phyloP scores from a whole-genome alignment of 2,329 filamentous ascomycete genomes.

The Mycosphaerella arachidis region DNA sequence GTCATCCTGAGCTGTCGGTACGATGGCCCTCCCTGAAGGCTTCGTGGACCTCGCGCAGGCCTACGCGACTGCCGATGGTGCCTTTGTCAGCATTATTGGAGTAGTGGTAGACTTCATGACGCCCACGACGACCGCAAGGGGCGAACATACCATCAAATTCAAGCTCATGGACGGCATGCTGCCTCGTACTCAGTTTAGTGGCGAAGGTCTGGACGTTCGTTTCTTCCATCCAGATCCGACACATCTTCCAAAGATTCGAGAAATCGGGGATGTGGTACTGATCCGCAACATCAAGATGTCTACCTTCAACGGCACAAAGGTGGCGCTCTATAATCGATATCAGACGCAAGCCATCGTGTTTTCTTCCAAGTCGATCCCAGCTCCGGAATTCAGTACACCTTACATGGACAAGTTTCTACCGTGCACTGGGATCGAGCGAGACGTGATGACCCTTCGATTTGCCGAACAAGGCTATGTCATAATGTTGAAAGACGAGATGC shows the following conservation, averaged over 20 bases:
- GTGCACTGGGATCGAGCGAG: conserved; percentile 12
- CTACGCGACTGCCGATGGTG: conserved; percentile 9
- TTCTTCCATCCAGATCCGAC: conserved; percentile 53
- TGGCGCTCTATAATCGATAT: conserved; percentile 23
- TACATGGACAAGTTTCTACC: conserved; percentile 25
- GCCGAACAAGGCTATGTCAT: conserved; percentile 35
- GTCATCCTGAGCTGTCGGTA: neutral
- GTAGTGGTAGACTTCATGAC: conserved; percentile 62
- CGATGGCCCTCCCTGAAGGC: conserved; percentile 19
- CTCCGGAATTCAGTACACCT: conserved; percentile 25
- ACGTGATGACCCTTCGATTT: conserved; percentile 17
- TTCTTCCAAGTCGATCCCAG: conserved; percentile 24
- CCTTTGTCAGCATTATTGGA: conserved; percentile 60
- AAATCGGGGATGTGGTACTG: conserved; percentile 60
- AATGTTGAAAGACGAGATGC: conserved; percentile 23
- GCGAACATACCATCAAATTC: conserved; percentile 33
- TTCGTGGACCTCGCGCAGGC: conserved; percentile 27
- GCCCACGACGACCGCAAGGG: conserved; percentile 48
- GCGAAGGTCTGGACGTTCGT: conserved; percentile 42
- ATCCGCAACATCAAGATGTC: conserved; percentile 42
- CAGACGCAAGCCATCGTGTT: conserved; percentile 26
- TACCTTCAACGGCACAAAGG: conserved; percentile 12
- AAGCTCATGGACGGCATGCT: conserved; percentile 36
- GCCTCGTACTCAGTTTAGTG: conserved; percentile 9
- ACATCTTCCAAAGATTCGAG: conserved; percentile 38